Conservation (phyloP, 495 filamentous ascomycete genomes). For the Poronia punctata region DNA sequence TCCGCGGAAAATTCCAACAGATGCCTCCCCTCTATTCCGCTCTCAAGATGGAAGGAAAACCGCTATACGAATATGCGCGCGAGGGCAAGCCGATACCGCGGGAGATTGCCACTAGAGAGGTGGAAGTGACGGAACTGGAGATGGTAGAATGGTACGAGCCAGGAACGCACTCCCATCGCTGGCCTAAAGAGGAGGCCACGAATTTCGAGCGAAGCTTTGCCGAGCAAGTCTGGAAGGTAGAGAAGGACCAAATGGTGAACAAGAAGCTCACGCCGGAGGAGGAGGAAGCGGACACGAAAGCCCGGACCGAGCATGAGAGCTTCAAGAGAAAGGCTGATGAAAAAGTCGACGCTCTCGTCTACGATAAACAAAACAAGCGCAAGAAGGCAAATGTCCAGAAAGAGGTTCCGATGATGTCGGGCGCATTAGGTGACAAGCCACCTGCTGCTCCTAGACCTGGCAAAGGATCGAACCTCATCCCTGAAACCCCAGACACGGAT, state of each 20-base stretch:
- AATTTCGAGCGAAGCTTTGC: constrained; percentile 65
- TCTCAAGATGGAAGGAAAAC: constrained; percentile 82
- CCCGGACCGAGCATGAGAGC: constrained; percentile 34
- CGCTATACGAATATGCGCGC: constrained; percentile 90
- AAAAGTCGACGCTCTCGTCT: constrained; percentile 35
- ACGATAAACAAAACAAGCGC: constrained; percentile 32
- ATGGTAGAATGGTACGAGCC: constrained; percentile 83
- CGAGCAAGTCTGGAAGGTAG: constrained; percentile 57
- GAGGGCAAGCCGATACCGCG: constrained; percentile 76
- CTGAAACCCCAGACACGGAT: constrained; percentile 23
- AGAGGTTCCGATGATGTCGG: constrained; percentile 44
- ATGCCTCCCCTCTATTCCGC: constrained; percentile 89
- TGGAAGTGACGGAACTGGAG: constrained; percentile 69
- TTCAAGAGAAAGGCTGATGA: constrained; percentile 44
- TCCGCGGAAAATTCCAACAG: constrained; percentile 85
- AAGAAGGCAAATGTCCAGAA: constrained; percentile 13
- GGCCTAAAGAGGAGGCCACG: constrained; percentile 68
- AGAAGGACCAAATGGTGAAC: constrained; percentile 34
- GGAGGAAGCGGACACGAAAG: constrained; percentile 39
- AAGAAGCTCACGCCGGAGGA: constrained; percentile 38
- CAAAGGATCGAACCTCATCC: constrained; percentile 29
- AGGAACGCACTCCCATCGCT: constrained; percentile 64
- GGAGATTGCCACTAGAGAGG: constrained; percentile 72
- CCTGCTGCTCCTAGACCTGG: constrained; percentile 24
- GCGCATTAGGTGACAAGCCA: constrained; percentile 35